Conservation (phyloP, 106 monocot genomes). For the Posidonia australis region DNA sequence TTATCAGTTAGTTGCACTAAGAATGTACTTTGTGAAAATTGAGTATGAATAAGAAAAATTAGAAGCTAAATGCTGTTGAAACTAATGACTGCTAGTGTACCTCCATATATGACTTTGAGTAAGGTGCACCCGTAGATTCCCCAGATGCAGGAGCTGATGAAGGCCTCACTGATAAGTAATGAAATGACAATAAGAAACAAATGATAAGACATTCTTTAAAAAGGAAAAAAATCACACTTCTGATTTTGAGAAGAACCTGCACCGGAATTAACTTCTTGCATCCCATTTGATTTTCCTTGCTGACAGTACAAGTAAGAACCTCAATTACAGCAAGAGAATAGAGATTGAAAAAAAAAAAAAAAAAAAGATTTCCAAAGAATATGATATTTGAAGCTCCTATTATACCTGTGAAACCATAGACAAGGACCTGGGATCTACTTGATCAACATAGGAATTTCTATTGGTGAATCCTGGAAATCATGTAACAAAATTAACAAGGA, state of each 20-base stretch:
- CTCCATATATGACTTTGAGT: constrained; percentile 58
- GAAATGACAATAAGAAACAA: neutral
- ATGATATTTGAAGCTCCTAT: too few species aligned
- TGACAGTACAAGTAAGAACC: constrained; percentile 16
- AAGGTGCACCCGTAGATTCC: constrained; percentile 36
- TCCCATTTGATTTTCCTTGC: constrained; percentile 45
- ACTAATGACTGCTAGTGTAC: constrained; percentile 5
- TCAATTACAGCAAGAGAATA: neutral
- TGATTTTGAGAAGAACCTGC: constrained; percentile 19
- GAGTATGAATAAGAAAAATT: neutral
- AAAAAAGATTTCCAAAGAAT: neutral
- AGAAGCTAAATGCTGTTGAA: neutral
- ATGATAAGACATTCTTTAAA: neutral
- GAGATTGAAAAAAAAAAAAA: neutral
- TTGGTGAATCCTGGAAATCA: constrained; percentile 24
- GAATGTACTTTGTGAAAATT: neutral
- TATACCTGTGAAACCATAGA: constrained; percentile 10
- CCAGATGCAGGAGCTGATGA: constrained; percentile 33
- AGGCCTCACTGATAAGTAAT: constrained; percentile 33
- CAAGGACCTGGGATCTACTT: constrained; percentile 12
- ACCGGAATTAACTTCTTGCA: constrained; percentile 5
- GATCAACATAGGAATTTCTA: constrained; percentile 16
- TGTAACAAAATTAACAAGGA: too few species aligned
- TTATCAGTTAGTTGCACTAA: neutral
- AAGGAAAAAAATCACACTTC: neutral